Percentiles rank a stretch among this genome's conserved stretches.
These are phyloP conservation scores for Globisporangium nagaii DNA, from an alignment of 352 stramenopile genomes.

Conservation along the genomic window DNA sequence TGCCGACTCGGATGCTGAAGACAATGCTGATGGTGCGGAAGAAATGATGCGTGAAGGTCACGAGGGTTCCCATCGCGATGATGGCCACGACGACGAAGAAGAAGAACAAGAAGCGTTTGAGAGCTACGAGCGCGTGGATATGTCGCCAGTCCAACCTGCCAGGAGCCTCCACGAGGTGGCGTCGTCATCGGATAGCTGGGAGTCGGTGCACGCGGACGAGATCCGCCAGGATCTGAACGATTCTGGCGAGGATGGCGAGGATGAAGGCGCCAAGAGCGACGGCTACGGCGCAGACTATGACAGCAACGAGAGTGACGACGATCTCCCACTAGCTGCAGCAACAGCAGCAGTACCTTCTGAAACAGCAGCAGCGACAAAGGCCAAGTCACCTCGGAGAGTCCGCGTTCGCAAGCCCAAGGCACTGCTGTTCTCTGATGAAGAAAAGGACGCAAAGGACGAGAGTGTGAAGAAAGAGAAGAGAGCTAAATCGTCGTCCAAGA, in stretches of 20 bases:
- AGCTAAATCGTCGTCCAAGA: too few species aligned
- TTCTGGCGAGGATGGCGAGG: constrained; percentile 7
- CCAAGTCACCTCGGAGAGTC: background rate
- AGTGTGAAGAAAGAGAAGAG: background rate
- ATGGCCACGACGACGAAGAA: constrained; percentile 2
- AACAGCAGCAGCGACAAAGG: constrained; percentile 2
- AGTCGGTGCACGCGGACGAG: constrained; percentile 14
- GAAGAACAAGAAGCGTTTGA: constrained; percentile 7
- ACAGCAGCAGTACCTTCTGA: background rate
- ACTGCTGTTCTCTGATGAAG: background rate
- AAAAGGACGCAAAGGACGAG: background rate
- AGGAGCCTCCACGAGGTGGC: constrained; percentile 2
- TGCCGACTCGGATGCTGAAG: constrained; percentile 2
- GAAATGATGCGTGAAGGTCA: constrained; percentile 7
- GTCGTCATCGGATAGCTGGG: constrained; percentile 25
- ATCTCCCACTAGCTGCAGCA: constrained; percentile 1
- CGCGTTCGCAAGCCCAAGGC: background rate
- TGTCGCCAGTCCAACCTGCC: constrained; percentile 8
- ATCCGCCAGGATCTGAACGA: background rate
- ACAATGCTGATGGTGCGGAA: constrained; percentile 13
- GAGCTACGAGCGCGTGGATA: constrained; percentile 6
- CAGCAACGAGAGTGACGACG: constrained; percentile 52
- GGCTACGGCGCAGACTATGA: constrained; percentile 68
- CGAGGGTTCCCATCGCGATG: background rate
- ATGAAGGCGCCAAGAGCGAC: constrained; percentile 20